Evolutionary conservation across 2,329 filamentous ascomycete genomes (phyloP).

Genomic region (Monosporascus sp.): DNA sequence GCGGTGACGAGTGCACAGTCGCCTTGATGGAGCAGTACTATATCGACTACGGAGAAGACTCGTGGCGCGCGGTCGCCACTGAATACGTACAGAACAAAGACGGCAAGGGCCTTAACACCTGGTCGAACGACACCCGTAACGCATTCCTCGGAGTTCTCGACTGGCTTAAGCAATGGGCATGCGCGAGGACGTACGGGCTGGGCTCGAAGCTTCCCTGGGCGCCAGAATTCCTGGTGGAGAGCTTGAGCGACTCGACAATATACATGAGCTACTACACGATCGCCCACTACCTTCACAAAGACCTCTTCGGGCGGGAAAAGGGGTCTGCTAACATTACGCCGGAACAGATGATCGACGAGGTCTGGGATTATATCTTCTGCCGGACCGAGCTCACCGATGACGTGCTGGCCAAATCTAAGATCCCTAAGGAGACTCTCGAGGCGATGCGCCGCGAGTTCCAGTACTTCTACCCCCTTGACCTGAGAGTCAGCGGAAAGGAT

Average conservation of each 20-base stretch:
- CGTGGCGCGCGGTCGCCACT: slow-evolving; percentile 74
- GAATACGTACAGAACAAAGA: slow-evolving; percentile 65
- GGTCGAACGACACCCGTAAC: too few relatives aligned
- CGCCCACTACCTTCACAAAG: slow-evolving; percentile 66
- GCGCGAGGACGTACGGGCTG: slow-evolving; percentile 83
- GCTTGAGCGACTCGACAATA: slow-evolving; percentile 84
- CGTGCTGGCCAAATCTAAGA: slow-evolving; percentile 59
- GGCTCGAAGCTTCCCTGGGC: slow-evolving; percentile 97
- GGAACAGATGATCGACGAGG: slow-evolving; percentile 88
- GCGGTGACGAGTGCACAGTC: slow-evolving; percentile 88
- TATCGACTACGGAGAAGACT: slow-evolving; percentile 87
- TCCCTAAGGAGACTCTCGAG: slow-evolving; percentile 67
- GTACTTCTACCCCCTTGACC: slow-evolving; percentile 93
- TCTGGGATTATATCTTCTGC: slow-evolving; percentile 94
- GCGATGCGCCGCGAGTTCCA: slow-evolving; percentile 87
- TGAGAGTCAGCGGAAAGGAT: slow-evolving; percentile 87
- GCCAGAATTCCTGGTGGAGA: slow-evolving; percentile 82
- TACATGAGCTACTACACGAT: slow-evolving; percentile 82
- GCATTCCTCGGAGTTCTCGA: slow-evolving; percentile 56
- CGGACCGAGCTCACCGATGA: slow-evolving; percentile 65
- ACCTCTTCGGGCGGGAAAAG: slow-evolving; percentile 74
- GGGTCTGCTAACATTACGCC: slow-evolving; percentile 65
- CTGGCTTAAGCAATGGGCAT: slow-evolving; percentile 96
- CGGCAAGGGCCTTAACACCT: slow-evolving; percentile 65
- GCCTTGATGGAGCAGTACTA: slow-evolving; percentile 97